These are phyloP conservation scores for Cercospora citrullina DNA, from an alignment of 2,329 filamentous ascomycete genomes.

Conservation along the genomic window DNA sequence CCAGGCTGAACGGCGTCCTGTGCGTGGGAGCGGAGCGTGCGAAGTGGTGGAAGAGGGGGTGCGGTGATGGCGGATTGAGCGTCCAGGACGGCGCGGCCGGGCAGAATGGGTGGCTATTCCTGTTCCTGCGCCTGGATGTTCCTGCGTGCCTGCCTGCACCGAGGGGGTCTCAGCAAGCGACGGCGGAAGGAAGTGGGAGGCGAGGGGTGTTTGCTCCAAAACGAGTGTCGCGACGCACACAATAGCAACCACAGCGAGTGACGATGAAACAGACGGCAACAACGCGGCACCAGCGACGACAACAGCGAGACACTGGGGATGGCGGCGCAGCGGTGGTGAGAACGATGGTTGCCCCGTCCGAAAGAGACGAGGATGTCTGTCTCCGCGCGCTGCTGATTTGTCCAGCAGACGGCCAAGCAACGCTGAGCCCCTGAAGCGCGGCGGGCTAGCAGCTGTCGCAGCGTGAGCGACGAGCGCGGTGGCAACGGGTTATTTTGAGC, in stretches of 20 bases:
- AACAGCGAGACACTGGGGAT: not conserved
- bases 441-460: not conserved
- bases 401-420: not conserved
- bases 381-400: not conserved
- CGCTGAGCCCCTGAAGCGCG: conserved; percentile 1
- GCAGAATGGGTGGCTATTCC: not conserved
- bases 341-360: conserved; percentile 8
- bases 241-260: not conserved
- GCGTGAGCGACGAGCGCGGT: not conserved
- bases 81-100: not conserved
- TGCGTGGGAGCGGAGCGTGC: not conserved
- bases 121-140: not conserved
- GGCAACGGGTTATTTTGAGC: conserved; percentile 3
- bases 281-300: not conserved
- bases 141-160: not conserved
- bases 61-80: not conserved
- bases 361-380: not conserved
- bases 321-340: conserved; percentile 4
- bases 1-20: not conserved
- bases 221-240: conserved; percentile 7
- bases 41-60: not conserved
- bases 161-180: not conserved
- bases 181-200: not conserved
- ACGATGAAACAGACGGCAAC: not conserved
- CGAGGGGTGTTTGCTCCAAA: not conserved